A percentile compares a stretch with the other conserved stretches of the same genome.
Conservation (phyloP, 2,329 filamentous ascomycete species). For the Periglandula ipomoeae region DNA sequence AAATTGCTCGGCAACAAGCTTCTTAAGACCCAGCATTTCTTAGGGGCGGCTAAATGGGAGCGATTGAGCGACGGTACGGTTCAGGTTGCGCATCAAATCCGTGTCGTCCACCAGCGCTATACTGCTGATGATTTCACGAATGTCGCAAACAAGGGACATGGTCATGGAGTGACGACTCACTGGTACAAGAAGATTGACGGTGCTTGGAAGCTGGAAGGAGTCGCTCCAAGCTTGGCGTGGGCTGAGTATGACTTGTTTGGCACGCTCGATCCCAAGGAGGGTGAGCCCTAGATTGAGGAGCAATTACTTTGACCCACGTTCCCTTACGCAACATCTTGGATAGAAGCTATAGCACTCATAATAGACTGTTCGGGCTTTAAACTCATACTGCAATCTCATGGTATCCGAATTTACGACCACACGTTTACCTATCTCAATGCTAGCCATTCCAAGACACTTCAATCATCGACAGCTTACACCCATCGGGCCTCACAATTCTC, state of each 20-base stretch:
- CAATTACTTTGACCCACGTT: too few species aligned
- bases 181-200: slow-evolving; percentile 49
- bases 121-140: slow-evolving; percentile 35
- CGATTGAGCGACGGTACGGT: slow-evolving; percentile 48
- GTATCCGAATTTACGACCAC: too few species aligned
- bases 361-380: too few species aligned
- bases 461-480: neutral
- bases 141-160: slow-evolving; percentile 51
- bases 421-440: too few species aligned
- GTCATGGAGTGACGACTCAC: slow-evolving; percentile 47
- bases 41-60: slow-evolving; percentile 50
- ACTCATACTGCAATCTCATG: too few species aligned
- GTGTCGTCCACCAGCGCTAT: slow-evolving; percentile 54
- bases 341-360: too few species aligned
- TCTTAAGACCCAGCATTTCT: slow-evolving; percentile 56
- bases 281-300: too few species aligned
- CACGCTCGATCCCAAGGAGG: slow-evolving; percentile 8
- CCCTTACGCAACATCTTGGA: too few species aligned
- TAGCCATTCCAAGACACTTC: neutral
- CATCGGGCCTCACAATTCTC: neutral
- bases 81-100: slow-evolving; percentile 51
- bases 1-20: slow-evolving; percentile 48
- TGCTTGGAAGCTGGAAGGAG: slow-evolving; percentile 53
- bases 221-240: slow-evolving; percentile 47
- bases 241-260: slow-evolving; percentile 36